Evolutionary conservation across 352 stramenopile genomes (phyloP), one percentile per base, ranked within the genome.

Genomic region (Peronosclerospora sorghi): DNA sequence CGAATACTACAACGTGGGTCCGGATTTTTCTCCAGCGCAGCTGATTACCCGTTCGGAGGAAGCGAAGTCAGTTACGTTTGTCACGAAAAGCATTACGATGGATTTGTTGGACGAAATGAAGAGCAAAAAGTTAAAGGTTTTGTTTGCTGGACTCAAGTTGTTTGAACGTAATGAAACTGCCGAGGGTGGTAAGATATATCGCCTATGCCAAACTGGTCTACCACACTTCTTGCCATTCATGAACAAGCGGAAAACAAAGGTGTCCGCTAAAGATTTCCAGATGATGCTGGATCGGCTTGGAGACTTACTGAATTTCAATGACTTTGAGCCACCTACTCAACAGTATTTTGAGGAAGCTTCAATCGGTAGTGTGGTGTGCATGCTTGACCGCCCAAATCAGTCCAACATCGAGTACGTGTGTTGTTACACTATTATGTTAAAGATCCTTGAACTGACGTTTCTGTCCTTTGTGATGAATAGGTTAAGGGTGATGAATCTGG

Each of bases 121-220:
- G 60, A 60, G 72, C 27, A 80, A 91, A 68, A 79, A 88, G 42
- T 48, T 93, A 32, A 82, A 93, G 54, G 71, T 96, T 35, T 75
- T 97, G 15, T 94, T 95, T 60, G 83, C 86, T 15, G 89, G 89
- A 4, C 66, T 96, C 23, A 94, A 95, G 59, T 85, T 95, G 51
- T 96, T 97, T 46, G 85, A 96, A 47, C 79, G 83, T 46, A 94
- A 86, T 48, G 83, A 88, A 35, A 69, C 79, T 18, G 50, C 53
- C 1, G 63, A 77, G 12, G 67, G 75, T 35, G 72, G 64, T 9
- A 83, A 80, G 35, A 71, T 78, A 12, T 96, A 93, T 65, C 86
- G 89, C 9, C 54, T 97, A 14, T 95, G 80, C 45, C 86, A 96
- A 47, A 74, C 87, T 5, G 86, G 87, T 21, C 41, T 96, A 17